phyloP scores from a whole-genome alignment of 2,329 filamentous ascomycete genomes.

The Ilyonectria destructans region DNA sequence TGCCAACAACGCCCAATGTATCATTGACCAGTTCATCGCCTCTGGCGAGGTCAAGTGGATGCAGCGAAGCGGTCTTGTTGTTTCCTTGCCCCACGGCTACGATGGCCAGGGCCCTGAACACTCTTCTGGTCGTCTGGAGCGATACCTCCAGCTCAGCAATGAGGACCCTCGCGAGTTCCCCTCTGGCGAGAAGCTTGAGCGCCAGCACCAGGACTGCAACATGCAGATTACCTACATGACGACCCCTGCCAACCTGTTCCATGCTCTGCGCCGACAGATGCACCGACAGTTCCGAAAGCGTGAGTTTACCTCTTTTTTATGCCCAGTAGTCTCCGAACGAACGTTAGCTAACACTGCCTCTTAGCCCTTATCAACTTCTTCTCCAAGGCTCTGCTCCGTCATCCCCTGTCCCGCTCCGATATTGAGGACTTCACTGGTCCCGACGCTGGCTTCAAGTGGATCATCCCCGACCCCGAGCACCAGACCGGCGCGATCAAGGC shows the following conservation, averaged over 20 bases:
- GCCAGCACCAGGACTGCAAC: conserved; percentile 99
- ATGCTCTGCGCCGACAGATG: conserved; percentile 96
- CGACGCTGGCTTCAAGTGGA: conserved; percentile 92
- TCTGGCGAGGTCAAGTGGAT: conserved; percentile 99
- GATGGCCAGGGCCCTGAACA: conserved; percentile 99
- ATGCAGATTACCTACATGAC: conserved; percentile 99
- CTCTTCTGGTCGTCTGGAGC: conserved; percentile 96
- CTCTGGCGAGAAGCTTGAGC: conserved; percentile 87
- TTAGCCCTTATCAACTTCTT: conserved; percentile 96
- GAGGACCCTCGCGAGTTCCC: conserved; percentile 97
- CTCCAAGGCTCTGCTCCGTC: conserved; percentile 95
- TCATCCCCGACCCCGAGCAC: conserved; percentile 93
- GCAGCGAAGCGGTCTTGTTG: conserved; percentile 95
- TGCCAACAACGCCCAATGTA: conserved; percentile 98
- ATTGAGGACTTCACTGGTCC: conserved; percentile 94
- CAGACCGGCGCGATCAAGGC: conserved; percentile 81
- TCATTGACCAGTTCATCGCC: conserved; percentile 98
- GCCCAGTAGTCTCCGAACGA: conserved; percentile 1
- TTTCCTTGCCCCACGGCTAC: conserved; percentile 97
- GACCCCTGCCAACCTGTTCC: conserved; percentile 96
- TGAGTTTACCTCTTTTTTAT: conserved; percentile 65
- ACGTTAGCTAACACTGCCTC: conserved; percentile 40
- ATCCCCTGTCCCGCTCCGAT: conserved; percentile 90
- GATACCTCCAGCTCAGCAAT: conserved; percentile 97
- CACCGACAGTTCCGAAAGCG: conserved; percentile 99